Conservation (phyloP, 208 protist genomes). For the Porcisia deanei region DNA sequence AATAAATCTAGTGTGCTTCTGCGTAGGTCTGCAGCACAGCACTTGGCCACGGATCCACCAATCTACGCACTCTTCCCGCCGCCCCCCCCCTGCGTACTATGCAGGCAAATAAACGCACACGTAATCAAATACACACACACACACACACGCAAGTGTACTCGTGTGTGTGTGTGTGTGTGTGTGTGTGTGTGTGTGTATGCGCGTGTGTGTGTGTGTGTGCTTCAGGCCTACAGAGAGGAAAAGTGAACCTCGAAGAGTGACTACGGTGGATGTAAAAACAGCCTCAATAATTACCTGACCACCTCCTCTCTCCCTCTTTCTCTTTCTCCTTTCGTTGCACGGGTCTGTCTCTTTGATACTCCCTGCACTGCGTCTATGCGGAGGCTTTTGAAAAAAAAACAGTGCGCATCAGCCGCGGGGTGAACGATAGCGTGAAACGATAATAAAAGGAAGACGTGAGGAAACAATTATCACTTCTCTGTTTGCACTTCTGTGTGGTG, state of each 20-base stretch:
- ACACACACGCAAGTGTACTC: background rate
- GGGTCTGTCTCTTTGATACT: background rate
- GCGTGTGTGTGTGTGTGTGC: too few relatives aligned
- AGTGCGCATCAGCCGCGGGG: background rate
- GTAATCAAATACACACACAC: background rate
- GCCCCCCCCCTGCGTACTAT: background rate
- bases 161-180: too few relatives aligned
- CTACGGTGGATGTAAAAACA: background rate
- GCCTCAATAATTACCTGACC: background rate
- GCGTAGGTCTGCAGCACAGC: background rate
- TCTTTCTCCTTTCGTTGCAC: background rate
- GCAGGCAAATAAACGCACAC: background rate
- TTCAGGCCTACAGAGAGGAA: background rate
- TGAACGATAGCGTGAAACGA: background rate
- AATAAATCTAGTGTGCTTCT: background rate
- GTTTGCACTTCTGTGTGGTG: conserved; percentile 2
- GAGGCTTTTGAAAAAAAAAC: background rate
- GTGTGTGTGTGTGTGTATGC: too few relatives aligned
- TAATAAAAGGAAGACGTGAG: background rate
- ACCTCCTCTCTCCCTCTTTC: background rate
- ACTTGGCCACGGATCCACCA: background rate
- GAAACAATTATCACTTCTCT: background rate
- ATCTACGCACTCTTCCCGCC: background rate
- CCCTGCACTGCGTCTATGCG: background rate
- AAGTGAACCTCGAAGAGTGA: background rate